Evolutionary conservation across 192 early-diverging fungal species (phyloP), one percentile per base, ranked within the genome.

Genomic region (Chytriomyces hyalinus): DNA sequence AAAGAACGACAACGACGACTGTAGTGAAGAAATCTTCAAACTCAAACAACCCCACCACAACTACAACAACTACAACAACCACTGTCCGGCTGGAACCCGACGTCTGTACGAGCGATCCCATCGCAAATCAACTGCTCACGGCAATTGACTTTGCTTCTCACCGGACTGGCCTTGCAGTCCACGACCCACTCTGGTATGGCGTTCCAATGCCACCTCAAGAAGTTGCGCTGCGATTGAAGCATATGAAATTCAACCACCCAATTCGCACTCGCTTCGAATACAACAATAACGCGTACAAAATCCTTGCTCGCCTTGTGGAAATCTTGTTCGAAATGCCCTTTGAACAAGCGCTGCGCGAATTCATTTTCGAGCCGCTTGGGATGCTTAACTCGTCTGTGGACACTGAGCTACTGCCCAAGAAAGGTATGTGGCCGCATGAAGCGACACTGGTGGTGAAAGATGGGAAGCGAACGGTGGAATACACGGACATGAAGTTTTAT

Each of bases 301-400:
- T 66, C 26, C 65, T 66, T 24, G 65, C 65, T 15, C 17, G 65
- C 13, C n/a, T 66, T 47, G 65, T 66, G 13, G 65, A 66, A 24
- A 17, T 66, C 26, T 15, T 66, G 65, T 66, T 44, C 26, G 65
- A 17, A n/a, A 47, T 17, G n/a, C 65, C 65, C 17, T 66, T 66
- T 47, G 26, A n/a, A 17, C 17, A 61, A 28, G 65, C 24, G 13
- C 28, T 66, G 17, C 24, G 26, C 15, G 70, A 74, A 66, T 15
- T 70, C 65, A 74, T 74, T 49, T 70, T 74, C 5, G 67, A 74
- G 17, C 72, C 72, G 9, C 72, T 74, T 49, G 72, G 72, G 13
- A 74, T 74, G 72, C 15, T 26, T 17, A 66, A 61, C 49, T 63
- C 70, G 70, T n/a, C 70, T 13, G 15, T 71, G 28, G 65, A 66